phyloP scores from a whole-genome alignment of 257 asterid species.

The Linaria vulgaris region DNA sequence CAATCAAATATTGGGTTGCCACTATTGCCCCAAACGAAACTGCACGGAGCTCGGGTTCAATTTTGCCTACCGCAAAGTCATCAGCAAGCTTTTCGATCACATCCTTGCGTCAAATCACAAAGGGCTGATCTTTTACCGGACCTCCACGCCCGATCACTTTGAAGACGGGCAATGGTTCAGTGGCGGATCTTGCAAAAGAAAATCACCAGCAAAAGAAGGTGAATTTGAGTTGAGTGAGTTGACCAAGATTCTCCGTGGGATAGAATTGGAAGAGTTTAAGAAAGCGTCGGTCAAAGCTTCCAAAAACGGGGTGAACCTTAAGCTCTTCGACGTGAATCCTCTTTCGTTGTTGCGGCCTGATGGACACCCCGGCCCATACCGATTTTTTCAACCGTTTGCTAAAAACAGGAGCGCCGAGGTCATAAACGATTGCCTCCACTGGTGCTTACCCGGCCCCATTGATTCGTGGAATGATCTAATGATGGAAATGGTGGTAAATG shows the following conservation, averaged over 20 bases:
- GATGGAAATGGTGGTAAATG: constrained; percentile 50
- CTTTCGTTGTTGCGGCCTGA: constrained; percentile 72
- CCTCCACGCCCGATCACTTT: constrained; percentile 66
- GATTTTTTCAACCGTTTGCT: constrained; percentile 57
- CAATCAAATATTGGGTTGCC: constrained; percentile 54
- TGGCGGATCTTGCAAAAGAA: constrained; percentile 68
- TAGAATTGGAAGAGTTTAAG: constrained; percentile 54
- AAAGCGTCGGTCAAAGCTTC: constrained; percentile 45
- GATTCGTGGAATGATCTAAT: constrained; percentile 80
- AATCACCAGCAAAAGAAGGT: constrained; percentile 55
- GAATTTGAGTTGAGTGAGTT: constrained; percentile 40
- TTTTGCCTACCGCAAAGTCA: constrained; percentile 56
- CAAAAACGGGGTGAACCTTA: constrained; percentile 51
- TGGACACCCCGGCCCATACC: constrained; percentile 77
- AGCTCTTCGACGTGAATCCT: constrained; percentile 55
- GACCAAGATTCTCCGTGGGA: constrained; percentile 40
- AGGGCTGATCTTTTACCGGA: constrained; percentile 55
- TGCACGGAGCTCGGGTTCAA: constrained; percentile 56
- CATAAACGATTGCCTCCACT: constrained; percentile 68
- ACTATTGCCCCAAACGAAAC: constrained; percentile 56
- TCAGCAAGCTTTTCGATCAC: constrained; percentile 45
- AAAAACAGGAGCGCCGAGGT: constrained; percentile 45
- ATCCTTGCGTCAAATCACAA: constrained; percentile 47
- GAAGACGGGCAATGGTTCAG: constrained; percentile 71
- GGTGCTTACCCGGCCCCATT: constrained; percentile 88